Evolutionary conservation across 2,329 filamentous ascomycete genomes (phyloP).

Genomic region (Penicillium rolfsii): DNA sequence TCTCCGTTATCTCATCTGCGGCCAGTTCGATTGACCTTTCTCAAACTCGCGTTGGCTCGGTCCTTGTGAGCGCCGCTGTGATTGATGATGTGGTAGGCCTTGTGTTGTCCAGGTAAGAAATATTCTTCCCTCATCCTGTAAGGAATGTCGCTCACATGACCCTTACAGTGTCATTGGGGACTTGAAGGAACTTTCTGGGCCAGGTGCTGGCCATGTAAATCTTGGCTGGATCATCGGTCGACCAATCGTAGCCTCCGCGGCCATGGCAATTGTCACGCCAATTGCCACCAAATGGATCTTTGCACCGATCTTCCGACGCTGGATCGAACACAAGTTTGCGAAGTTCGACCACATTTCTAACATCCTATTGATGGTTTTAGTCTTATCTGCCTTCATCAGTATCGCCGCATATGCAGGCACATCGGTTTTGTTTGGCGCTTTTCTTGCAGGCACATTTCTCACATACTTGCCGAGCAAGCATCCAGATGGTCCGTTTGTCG

Average conservation of each 20-base stretch:
- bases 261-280: slow-evolving; percentile 41
- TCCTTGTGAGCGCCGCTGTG: slow-evolving; percentile 52
- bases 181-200: slow-evolving; percentile 26
- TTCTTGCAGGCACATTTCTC: slow-evolving; percentile 42
- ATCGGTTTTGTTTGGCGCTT: slow-evolving; percentile 45
- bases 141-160: not conserved
- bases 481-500: slow-evolving; percentile 42
- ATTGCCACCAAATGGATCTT: slow-evolving; percentile 45
- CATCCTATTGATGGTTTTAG: slow-evolving; percentile 41
- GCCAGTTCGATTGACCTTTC: slow-evolving; percentile 45
- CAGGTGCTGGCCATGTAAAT: slow-evolving; percentile 24
- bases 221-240: slow-evolving; percentile 46
- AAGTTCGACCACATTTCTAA: slow-evolving; percentile 40
- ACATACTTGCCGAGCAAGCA: slow-evolving; percentile 44
- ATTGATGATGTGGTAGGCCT: slow-evolving; percentile 54
- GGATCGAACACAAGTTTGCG: slow-evolving; percentile 40
- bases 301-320: slow-evolving; percentile 43
- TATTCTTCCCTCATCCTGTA: too few species aligned
- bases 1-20: slow-evolving; percentile 36
- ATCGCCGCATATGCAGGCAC: slow-evolving; percentile 45
- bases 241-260: slow-evolving; percentile 44
- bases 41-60: slow-evolving; percentile 49
- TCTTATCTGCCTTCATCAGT: slow-evolving; percentile 37
- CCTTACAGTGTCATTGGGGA: slow-evolving; percentile 39
- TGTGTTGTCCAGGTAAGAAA: slow-evolving; percentile 29